Conservation (phyloP, 2,329 filamentous ascomycete species). For the Alternaria tenuissima region DNA sequence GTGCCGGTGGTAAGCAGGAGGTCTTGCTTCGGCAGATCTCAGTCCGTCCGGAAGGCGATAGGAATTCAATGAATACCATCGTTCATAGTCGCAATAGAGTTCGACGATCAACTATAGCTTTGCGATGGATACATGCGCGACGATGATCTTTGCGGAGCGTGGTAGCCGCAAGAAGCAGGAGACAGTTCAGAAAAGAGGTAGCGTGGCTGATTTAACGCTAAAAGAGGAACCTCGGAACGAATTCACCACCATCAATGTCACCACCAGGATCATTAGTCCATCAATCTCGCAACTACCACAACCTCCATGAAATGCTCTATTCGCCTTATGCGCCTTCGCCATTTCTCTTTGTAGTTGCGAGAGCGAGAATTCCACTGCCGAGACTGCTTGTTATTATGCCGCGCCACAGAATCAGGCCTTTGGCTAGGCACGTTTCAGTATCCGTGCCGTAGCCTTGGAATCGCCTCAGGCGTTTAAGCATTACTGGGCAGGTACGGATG, state of each 20-base stretch:
- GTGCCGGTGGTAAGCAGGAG: background rate
- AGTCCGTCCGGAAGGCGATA: background rate
- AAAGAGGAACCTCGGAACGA: background rate
- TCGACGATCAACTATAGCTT: background rate
- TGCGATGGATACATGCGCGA: background rate
- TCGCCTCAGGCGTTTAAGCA: background rate
- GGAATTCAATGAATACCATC: background rate
- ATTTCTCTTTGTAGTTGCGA: background rate
- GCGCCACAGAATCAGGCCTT: background rate
- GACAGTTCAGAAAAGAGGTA: background rate
- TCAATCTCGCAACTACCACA: background rate
- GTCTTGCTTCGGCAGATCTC: background rate
- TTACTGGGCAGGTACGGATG: background rate
- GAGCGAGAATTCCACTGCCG: background rate
- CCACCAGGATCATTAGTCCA: background rate
- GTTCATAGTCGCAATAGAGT: background rate
- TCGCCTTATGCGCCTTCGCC: background rate
- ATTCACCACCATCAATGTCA: background rate
- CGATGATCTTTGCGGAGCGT: background rate
- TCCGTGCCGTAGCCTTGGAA: background rate
- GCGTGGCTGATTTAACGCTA: background rate
- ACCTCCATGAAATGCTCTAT: background rate
- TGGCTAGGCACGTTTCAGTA: background rate
- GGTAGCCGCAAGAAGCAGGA: conserved; percentile 5
- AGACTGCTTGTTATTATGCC: background rate